phyloP scores from a whole-genome alignment of 2,329 filamentous ascomycete species.

The Epichloe coenophiala region DNA sequence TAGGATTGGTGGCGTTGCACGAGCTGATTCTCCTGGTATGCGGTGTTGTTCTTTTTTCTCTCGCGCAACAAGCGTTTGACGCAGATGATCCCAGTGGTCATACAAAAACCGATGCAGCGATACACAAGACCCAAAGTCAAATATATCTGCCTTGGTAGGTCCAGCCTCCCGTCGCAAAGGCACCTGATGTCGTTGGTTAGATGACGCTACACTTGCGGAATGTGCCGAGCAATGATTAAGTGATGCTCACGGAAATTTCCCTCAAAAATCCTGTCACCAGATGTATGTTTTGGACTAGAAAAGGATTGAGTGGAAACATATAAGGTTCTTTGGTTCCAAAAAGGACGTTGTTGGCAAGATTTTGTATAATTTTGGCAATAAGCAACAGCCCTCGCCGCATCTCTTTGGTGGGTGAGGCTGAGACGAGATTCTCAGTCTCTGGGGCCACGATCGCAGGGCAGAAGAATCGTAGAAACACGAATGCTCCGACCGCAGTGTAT shows the following conservation, averaged over 20 bases:
- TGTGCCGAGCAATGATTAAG: neutral
- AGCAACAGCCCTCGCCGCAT: constrained; percentile 55
- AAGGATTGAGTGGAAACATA: constrained; percentile 59
- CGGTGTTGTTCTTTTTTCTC: constrained; percentile 45
- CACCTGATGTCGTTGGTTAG: constrained; percentile 20
- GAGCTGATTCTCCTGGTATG: constrained; percentile 38
- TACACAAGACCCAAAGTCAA: constrained; percentile 60
- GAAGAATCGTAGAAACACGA: constrained; percentile 60
- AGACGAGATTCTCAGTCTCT: constrained; percentile 52
- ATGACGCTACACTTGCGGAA: neutral
- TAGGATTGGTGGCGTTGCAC: constrained; percentile 41
- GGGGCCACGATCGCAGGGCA: constrained; percentile 60
- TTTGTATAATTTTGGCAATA: constrained; percentile 60
- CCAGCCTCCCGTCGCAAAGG: constrained; percentile 33
- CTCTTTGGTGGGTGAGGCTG: constrained; percentile 48
- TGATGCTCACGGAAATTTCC: constrained; percentile 44
- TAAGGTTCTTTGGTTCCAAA: constrained; percentile 61
- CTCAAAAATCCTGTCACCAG: constrained; percentile 52
- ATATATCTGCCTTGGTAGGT: constrained; percentile 33
- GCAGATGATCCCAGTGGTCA: constrained; percentile 58
- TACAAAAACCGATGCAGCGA: constrained; percentile 56
- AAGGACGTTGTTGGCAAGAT: constrained; percentile 57
- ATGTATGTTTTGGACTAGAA: constrained; percentile 55
- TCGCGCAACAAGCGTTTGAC: constrained; percentile 47
- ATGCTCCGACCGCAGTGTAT: constrained; percentile 58